Percentiles rank a stretch among this genome's conserved stretches.
Evolutionary conservation across 73 alveolate genomes (phyloP).

Genomic region (Paramecium primaurelia): DNA sequence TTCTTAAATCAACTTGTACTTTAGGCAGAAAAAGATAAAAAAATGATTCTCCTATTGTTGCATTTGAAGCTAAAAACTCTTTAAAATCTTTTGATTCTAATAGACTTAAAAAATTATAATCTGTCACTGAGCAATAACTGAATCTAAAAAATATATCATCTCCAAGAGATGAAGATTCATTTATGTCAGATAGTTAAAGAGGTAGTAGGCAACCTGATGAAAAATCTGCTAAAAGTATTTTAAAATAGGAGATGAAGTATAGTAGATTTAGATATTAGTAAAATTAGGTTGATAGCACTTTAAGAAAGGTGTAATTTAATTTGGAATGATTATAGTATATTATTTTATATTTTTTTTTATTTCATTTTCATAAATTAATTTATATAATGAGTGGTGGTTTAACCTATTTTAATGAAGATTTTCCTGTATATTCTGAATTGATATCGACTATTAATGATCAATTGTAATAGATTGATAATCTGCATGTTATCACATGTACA

Average conservation of each 20-base stretch:
- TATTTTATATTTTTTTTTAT: not conserved
- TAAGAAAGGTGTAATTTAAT: not conserved
- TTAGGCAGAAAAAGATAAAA: not conserved
- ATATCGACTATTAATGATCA: not conserved
- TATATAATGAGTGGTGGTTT: conserved; percentile 28
- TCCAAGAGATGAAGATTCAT: not conserved
- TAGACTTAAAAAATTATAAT: not conserved
- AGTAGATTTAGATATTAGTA: not conserved
- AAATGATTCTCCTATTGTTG: conserved; percentile 23
- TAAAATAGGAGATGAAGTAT: conserved; percentile 7
- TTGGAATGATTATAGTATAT: not conserved
- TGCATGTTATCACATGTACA: not conserved
- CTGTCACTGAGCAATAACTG: not conserved
- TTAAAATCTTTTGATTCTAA: not conserved
- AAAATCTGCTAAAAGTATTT: not conserved
- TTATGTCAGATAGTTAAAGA: not conserved
- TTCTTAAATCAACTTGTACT: not conserved
- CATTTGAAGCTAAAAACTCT: conserved; percentile 34
- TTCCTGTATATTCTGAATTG: not conserved
- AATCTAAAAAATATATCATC: not conserved
- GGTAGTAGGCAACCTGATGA: not conserved
- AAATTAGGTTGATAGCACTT: not conserved
- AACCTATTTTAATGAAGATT: conserved; percentile 3
- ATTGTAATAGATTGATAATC: not conserved
- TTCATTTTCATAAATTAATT: not conserved